Conservation (phyloP, 805 yeast genomes). For the Saccharomycopsis fibuligera region DNA sequence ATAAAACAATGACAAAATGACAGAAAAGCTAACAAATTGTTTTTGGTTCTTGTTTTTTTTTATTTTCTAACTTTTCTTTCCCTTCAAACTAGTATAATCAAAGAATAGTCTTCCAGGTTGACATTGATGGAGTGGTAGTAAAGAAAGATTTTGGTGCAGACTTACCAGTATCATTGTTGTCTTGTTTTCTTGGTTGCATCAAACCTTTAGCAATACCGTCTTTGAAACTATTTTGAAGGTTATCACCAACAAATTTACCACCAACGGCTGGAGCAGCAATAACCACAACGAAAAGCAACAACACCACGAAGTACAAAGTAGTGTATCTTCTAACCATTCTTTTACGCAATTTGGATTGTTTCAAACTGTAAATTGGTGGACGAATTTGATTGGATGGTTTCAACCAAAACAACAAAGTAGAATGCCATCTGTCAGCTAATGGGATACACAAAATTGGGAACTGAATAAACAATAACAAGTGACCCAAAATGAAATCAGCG, state of each 20-base stretch:
- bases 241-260: conserved; percentile 25
- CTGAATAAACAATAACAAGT: conserved; percentile 49
- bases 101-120: conserved; percentile 53
- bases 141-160: conserved; percentile 26
- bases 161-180: conserved; percentile 60
- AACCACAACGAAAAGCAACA: conserved; percentile 35
- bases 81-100: too few species aligned
- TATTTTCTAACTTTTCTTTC: too few species aligned
- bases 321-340: conserved; percentile 40
- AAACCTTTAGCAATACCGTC: conserved; percentile 32
- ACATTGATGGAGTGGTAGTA: conserved; percentile 45
- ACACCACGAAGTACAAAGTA: conserved; percentile 37
- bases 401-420: conserved; percentile 62
- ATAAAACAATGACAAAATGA: too few species aligned
- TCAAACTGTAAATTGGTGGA: conserved; percentile 33
- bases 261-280: conserved; percentile 45
- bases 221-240: conserved; percentile 20
- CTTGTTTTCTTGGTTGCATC: conserved; percentile 54
- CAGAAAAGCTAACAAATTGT: too few species aligned
- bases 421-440: conserved; percentile 59
- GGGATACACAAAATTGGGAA: conserved; percentile 59
- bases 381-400: conserved; percentile 41
- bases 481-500: conserved; percentile 56
- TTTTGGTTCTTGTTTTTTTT: too few species aligned
- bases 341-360: conserved; percentile 35